These are phyloP conservation scores for Ogataea trehaloabstinens DNA, from an alignment of 805 yeast genomes.

Conservation along the genomic window DNA sequence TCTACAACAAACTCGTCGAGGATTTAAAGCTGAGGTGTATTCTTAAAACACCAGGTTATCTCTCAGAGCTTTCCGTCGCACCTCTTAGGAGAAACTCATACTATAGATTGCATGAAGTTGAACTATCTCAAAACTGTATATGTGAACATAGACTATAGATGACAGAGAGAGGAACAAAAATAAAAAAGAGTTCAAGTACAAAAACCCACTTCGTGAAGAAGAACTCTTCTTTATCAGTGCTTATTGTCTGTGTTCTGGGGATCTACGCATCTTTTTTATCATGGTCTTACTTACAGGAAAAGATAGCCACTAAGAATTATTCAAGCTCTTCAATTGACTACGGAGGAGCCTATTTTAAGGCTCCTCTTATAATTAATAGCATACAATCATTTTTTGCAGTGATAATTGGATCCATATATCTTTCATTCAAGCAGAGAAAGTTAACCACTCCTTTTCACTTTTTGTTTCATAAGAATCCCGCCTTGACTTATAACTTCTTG, in stretches of 20 bases:
- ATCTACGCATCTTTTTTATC: conserved; percentile 83
- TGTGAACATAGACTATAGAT: too few species aligned
- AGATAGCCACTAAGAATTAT: conserved; percentile 74
- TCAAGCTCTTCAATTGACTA: conserved; percentile 39
- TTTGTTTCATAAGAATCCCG: conserved; percentile 33
- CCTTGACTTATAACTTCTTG: conserved; percentile 37
- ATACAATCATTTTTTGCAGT: conserved; percentile 75
- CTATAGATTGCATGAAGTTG: too few species aligned
- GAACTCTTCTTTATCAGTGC: conserved; percentile 4
- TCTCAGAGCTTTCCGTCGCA: too few species aligned
- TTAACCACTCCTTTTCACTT: conserved; percentile 33
- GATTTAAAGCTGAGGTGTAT: too few species aligned
- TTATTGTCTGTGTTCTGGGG: conserved; percentile 47
- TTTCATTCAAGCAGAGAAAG: conserved; percentile 34
- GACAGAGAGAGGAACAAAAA: too few species aligned
- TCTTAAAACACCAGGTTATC: too few species aligned
- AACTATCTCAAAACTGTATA: too few species aligned
- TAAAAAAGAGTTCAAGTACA: too few species aligned
- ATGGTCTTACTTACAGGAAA: conserved; percentile 93
- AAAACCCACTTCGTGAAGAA: too few species aligned
- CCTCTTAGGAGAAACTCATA: too few species aligned
- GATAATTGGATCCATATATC: conserved; percentile 61
- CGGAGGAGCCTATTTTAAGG: conserved; percentile 45
- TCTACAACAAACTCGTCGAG: too few species aligned
- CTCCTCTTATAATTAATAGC: conserved; percentile 75